Conservation (phyloP, 371 early-diverging fungal genomes). For the Blakeslea trispora region DNA sequence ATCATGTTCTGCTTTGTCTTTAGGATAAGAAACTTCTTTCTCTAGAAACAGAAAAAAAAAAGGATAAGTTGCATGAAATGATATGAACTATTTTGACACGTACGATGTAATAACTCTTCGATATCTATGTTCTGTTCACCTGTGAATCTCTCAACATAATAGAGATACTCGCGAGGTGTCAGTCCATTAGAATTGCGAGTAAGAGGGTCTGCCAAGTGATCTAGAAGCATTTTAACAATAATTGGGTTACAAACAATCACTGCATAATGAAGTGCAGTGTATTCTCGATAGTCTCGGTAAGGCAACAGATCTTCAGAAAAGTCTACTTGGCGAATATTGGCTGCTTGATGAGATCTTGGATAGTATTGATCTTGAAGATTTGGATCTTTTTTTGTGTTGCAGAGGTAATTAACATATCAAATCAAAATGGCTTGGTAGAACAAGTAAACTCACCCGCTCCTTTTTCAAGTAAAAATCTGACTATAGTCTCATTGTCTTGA, state of each 20-base stretch:
- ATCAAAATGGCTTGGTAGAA: too few relatives aligned
- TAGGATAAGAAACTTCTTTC: constrained; percentile 40
- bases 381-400: too few relatives aligned
- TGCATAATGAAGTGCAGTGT: constrained; percentile 68
- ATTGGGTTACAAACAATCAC: constrained; percentile 60
- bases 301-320: constrained; percentile 50
- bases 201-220: constrained; percentile 61
- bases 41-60: constrained; percentile 18
- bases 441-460: constrained; percentile 38
- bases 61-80: not conserved
- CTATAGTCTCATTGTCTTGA: constrained; percentile 50
- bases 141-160: constrained; percentile 51
- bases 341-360: constrained; percentile 50
- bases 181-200: constrained; percentile 45
- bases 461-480: constrained; percentile 44
- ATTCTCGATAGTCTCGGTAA: constrained; percentile 52
- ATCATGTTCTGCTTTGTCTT: constrained; percentile 48
- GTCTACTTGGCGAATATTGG: constrained; percentile 43
- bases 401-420: too few relatives aligned
- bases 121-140: constrained; percentile 49
- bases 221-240: constrained; percentile 60
- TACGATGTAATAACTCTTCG: constrained; percentile 39
- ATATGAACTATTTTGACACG: not conserved
- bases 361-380: constrained; percentile 51
- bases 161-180: constrained; percentile 51